phyloP scores from a whole-genome alignment of 768 basidiomycete genomes.

The Collybiopsis luxurians region DNA sequence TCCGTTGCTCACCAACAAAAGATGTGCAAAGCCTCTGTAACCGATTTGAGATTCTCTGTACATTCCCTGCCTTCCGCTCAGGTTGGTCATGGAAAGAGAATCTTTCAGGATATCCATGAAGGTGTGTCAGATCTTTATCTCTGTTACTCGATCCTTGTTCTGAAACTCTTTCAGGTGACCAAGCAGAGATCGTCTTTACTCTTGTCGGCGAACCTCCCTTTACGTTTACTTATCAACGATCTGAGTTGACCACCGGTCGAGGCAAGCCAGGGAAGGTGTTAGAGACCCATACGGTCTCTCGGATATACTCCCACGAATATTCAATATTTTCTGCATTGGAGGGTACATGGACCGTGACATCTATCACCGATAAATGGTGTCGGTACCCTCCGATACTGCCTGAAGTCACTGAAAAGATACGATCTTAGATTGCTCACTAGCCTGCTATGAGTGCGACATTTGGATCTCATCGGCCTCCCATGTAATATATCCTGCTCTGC shows the following conservation, averaged over 20 bases:
- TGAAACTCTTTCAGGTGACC: conserved; percentile 55
- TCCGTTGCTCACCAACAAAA: conserved; percentile 93
- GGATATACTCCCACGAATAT: conserved; percentile 71
- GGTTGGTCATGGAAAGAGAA: conserved; percentile 80
- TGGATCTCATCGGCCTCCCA: neutral
- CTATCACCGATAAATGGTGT: conserved; percentile 87
- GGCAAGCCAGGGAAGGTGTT: conserved; percentile 74
- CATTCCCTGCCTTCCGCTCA: conserved; percentile 86
- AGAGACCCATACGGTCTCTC: conserved; percentile 88
- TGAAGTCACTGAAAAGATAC: conserved; percentile 32
- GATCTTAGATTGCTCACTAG: neutral
- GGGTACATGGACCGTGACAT: conserved; percentile 94
- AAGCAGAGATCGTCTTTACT: conserved; percentile 91
- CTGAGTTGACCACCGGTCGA: conserved; percentile 67
- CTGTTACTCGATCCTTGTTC: neutral
- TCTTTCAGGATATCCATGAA: conserved; percentile 87
- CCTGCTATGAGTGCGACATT: neutral
- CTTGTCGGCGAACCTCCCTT: conserved; percentile 93
- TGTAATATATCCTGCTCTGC: too few relatives aligned
- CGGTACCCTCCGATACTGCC: conserved; percentile 78
- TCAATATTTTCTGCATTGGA: conserved; percentile 91
- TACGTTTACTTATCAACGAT: conserved; percentile 91
- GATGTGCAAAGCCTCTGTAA: conserved; percentile 82
- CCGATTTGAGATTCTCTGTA: conserved; percentile 69
- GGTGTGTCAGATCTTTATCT: conserved; percentile 41